These are phyloP conservation scores for Phlegmacium glaucopus DNA, from an alignment of 768 basidiomycete species.

Conservation along the genomic window DNA sequence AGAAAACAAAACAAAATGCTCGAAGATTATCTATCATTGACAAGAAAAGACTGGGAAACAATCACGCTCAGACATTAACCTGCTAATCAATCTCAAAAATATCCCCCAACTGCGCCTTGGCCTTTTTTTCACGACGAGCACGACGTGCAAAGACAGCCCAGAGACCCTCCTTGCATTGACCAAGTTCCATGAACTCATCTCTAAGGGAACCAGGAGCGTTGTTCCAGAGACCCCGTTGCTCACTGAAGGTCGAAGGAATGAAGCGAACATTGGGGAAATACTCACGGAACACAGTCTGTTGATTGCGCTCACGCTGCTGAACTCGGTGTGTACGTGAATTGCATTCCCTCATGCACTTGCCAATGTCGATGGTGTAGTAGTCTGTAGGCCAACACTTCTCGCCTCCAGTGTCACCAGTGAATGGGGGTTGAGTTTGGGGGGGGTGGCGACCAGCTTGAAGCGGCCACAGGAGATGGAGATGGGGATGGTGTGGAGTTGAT, in stretches of 20 bases:
- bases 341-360: background rate
- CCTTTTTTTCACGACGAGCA: background rate
- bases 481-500: background rate
- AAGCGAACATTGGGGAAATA: background rate
- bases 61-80: no score
- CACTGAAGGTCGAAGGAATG: background rate
- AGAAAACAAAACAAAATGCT: background rate
- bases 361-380: background rate
- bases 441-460: background rate
- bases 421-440: background rate
- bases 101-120: background rate
- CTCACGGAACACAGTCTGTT: background rate
- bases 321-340: background rate
- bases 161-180: no score
- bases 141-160: background rate
- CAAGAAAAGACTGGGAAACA: background rate
- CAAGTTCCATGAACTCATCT: background rate
- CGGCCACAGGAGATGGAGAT: background rate
- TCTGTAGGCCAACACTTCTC: background rate
- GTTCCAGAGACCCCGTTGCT: background rate
- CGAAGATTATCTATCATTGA: background rate
- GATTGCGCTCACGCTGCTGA: background rate
- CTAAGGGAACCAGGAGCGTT: background rate
- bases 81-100: background rate
- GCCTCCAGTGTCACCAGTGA: background rate